phyloP scores from a whole-genome alignment of 305 asterid species.

The Solanum hybrid region DNA sequence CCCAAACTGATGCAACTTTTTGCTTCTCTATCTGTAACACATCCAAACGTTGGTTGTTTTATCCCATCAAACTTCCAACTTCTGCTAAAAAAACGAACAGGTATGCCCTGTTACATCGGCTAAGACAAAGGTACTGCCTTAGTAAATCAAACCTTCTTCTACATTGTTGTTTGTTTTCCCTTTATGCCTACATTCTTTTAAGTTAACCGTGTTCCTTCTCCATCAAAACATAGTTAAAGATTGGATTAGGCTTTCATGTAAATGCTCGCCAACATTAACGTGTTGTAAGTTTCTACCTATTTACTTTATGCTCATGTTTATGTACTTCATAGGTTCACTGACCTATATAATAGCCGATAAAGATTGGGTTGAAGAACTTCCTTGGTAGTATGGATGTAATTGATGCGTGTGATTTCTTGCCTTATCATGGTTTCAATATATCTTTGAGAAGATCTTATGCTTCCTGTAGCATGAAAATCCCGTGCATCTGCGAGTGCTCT shows the following conservation, averaged over 20 bases:
- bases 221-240: background rate
- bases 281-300: background rate
- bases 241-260: background rate
- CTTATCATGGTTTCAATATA: too few species aligned
- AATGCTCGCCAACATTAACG: background rate
- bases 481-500: constrained; percentile 1
- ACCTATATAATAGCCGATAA: background rate
- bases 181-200: background rate
- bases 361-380: too few species aligned
- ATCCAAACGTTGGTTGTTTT: background rate
- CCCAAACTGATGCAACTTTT: background rate
- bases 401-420: too few species aligned
- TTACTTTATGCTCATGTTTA: background rate
- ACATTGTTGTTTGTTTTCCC: background rate
- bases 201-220: background rate
- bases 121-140: background rate
- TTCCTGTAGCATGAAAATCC: too few species aligned
- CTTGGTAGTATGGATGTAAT: too few species aligned
- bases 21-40: background rate
- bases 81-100: too few species aligned
- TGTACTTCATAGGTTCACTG: too few species aligned
- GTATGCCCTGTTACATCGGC: background rate
- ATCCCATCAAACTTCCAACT: background rate
- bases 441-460: too few species aligned
- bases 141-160: background rate